Evolutionary conservation across 805 yeast species (phyloP), one percentile per base, ranked within the genome.

Genomic region (Yamadazyma paraphyllophila): DNA sequence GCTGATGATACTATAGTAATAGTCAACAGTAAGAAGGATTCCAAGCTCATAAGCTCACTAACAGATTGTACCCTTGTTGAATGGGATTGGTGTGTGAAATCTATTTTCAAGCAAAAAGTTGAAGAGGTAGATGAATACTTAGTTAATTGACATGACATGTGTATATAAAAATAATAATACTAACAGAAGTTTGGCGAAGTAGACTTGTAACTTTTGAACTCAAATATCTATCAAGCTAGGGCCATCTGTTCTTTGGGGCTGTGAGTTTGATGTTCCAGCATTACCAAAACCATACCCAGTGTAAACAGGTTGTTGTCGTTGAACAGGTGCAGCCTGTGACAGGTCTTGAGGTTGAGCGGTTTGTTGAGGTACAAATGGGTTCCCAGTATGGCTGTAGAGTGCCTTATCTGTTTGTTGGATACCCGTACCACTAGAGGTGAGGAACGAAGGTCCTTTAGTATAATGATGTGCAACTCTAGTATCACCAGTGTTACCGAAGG

Each of bases 211-310:
- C 13, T 16, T 36, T 30, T 27, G 14, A 32, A 11, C 33, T 53
- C 52, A 73, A 47, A 73, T 73, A 56, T 73, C 78, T 56, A 73
- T 73, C 61, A 73, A 70, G 52, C 76, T 72, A 7, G 75, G 76
- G 27, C 73, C 75, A 47, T 69, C 74, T 16, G 55, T 55, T 43
- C 60, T 59, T 42, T 61, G 64, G 9, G 32, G n/a, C 13, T 29
- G 46, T 17, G 36, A 9, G 7, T 38, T 44, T 9, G 43, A 29
- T 48, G 89, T 60, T 34, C 53, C 77, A 15, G 70, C 88, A 55
- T 90, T 91, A 40, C 97, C 97, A 66, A 91, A 91, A 1, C 98
- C 98, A 60, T 82, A 90, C 2, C 98, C 98, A 1, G 98, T 91
- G 59, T 86, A 83, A 2, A 94, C 82, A 5, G 53, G 63, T 49